phyloP scores from a whole-genome alignment of 345 rosid species.

The Populus davidiana region DNA sequence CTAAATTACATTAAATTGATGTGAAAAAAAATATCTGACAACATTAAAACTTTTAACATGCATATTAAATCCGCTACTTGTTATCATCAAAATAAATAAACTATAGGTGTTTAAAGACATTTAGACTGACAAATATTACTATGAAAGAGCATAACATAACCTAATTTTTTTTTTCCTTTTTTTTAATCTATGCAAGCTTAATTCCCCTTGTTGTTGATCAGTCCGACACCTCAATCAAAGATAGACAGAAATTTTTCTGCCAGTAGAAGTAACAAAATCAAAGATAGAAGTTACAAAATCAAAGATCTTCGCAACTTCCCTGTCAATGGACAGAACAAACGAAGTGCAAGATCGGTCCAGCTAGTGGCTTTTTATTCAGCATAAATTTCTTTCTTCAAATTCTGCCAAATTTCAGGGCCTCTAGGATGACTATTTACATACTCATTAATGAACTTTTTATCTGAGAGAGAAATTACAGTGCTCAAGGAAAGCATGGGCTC shows the following conservation, averaged over 20 bases:
- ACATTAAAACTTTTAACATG: too few species aligned
- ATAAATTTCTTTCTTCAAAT: conserved; percentile 44
- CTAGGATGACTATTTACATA: conserved; percentile 51
- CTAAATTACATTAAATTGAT: too few species aligned
- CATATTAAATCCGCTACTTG: too few species aligned
- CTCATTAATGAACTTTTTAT: conserved; percentile 30
- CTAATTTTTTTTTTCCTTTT: too few species aligned
- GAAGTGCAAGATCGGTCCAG: not conserved
- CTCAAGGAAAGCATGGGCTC: conserved; percentile 35
- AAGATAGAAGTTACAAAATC: not conserved
- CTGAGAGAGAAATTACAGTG: conserved; percentile 46
- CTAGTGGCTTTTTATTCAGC: not conserved
- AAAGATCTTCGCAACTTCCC: not conserved
- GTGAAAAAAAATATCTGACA: too few species aligned
- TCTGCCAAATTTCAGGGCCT: conserved; percentile 61
- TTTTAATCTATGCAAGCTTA: too few species aligned
- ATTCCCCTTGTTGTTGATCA: too few species aligned
- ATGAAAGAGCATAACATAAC: too few species aligned
- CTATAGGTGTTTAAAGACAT: too few species aligned
- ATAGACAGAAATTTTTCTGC: not conserved
- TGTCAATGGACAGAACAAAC: not conserved
- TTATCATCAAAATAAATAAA: too few species aligned
- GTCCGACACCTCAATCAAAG: too few species aligned
- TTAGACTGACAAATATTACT: too few species aligned
- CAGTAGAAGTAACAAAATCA: not conserved